These are phyloP conservation scores for Leonotis leonurus DNA, from an alignment of 257 asterid species.

Conservation along the genomic window DNA sequence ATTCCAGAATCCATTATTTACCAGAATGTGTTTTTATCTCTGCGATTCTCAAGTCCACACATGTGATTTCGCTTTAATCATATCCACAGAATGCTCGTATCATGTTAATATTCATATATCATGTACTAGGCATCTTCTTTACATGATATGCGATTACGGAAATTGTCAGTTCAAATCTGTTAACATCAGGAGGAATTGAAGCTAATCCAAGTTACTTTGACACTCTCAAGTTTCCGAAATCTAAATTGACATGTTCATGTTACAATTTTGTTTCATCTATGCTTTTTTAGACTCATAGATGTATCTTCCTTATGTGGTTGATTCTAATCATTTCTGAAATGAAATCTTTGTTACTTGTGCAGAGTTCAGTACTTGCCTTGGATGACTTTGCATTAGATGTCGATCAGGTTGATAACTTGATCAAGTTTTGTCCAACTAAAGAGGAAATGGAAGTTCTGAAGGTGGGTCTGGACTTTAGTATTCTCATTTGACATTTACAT, in stretches of 20 bases:
- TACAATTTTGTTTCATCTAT: not conserved
- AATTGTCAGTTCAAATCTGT: not conserved
- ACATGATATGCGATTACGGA: too few species aligned
- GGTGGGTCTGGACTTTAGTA: conserved; percentile 36
- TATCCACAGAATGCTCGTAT: too few species aligned
- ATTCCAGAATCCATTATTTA: not conserved
- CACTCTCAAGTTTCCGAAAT: not conserved
- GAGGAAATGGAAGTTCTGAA: conserved; percentile 92
- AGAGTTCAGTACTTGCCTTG: conserved; percentile 83
- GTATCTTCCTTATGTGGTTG: not conserved
- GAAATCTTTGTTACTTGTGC: conserved; percentile 20
- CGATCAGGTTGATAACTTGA: conserved; percentile 94
- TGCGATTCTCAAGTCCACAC: too few species aligned
- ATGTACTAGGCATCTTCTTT: too few species aligned
- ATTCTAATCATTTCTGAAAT: conserved; percentile 15
- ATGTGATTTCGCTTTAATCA: too few species aligned
- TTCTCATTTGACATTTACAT: conserved; percentile 2
- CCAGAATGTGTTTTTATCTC: not conserved
- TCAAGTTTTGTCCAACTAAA: conserved; percentile 92
- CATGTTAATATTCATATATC: too few species aligned
- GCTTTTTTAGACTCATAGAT: conserved; percentile 2
- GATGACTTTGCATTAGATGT: conserved; percentile 87
- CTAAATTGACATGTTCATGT: not conserved
- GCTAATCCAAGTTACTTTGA: not conserved
- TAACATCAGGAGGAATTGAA: not conserved